Evolutionary conservation across 805 yeast species (phyloP).

Genomic region (Candida sakaeoensis): DNA sequence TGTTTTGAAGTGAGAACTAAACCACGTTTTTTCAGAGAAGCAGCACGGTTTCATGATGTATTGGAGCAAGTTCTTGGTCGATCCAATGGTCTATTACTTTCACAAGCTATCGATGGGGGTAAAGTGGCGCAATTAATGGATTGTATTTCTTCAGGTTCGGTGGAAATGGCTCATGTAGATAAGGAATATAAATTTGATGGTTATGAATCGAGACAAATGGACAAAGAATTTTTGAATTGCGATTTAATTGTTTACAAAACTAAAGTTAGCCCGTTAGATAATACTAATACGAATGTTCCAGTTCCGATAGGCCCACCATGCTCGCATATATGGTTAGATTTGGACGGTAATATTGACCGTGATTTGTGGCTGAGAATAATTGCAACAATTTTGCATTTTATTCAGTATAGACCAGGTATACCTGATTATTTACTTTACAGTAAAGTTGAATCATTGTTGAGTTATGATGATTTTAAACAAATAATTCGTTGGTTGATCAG

Average conservation of each 20-base stretch:
- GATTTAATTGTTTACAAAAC: slow-evolving; percentile 45
- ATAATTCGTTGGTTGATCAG: slow-evolving; percentile 39
- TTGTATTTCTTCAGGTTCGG: slow-evolving; percentile 38
- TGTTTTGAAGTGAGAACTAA: slow-evolving; percentile 8
- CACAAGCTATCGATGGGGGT: slow-evolving; percentile 57
- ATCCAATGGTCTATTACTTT: slow-evolving; percentile 51
- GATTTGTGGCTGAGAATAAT: slow-evolving; percentile 59
- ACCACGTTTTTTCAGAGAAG: slow-evolving; percentile 37
- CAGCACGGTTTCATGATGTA: slow-evolving; percentile 43
- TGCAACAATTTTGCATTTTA: slow-evolving; percentile 36
- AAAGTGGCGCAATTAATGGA: slow-evolving; percentile 62
- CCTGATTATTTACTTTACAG: slow-evolving; percentile 18
- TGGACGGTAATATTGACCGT: slow-evolving; percentile 56
- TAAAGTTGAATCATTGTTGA: slow-evolving; percentile 27
- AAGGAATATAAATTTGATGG: slow-evolving; percentile 51
- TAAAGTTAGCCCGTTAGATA: slow-evolving; percentile 6
- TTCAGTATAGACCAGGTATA: slow-evolving; percentile 37
- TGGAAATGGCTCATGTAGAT: slow-evolving; percentile 53
- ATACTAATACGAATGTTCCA: slow-evolving; percentile 20
- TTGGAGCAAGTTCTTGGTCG: slow-evolving; percentile 39
- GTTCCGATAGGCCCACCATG: slow-evolving; percentile 63
- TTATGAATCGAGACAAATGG: slow-evolving; percentile 74
- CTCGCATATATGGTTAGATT: slow-evolving; percentile 68
- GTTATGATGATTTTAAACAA: slow-evolving; percentile 22
- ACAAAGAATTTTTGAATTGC: slow-evolving; percentile 61